A percentile compares a stretch with the other conserved stretches of the same genome.
Evolutionary conservation across 2,329 filamentous ascomycete species (phyloP).

Genomic region (Penicillium crustosum): DNA sequence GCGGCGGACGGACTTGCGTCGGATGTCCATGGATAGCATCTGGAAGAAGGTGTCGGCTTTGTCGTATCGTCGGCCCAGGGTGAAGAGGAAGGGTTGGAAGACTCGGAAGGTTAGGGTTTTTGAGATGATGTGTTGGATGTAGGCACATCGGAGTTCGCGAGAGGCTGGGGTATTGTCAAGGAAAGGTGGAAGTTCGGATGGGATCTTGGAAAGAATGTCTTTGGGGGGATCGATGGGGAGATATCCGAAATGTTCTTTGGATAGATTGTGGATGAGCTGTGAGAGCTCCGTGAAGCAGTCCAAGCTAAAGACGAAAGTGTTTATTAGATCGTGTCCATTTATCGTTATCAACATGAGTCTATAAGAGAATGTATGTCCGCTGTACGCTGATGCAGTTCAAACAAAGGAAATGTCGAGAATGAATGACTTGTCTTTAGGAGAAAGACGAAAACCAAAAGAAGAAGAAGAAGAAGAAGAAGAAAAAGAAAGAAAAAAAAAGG

Average conservation of each 20-base stretch:
- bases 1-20: conserved; percentile 56
- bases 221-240: conserved; percentile 52
- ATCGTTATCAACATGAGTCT: conserved; percentile 34
- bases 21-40: conserved; percentile 56
- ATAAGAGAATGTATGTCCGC: conserved; percentile 16
- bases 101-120: conserved; percentile 57
- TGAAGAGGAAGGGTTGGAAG: conserved; percentile 60
- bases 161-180: conserved; percentile 54
- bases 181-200: conserved; percentile 55
- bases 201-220: conserved; percentile 53
- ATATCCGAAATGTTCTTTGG: conserved; percentile 53
- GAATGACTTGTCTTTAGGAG: conserved; percentile 20
- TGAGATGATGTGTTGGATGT: conserved; percentile 57
- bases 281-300: conserved; percentile 54
- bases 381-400: conserved; percentile 9
- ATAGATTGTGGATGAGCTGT: conserved; percentile 53
- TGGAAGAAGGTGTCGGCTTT: conserved; percentile 58
- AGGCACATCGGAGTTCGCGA: conserved; percentile 54
- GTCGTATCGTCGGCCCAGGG: conserved; percentile 54
- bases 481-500: conserved; percentile 9
- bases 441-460: conserved; percentile 22
- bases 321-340: conserved; percentile 47
- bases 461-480: conserved; percentile 16
- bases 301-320: conserved; percentile 44
- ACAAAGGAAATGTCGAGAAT: conserved; percentile 17